Percentiles rank a stretch among this genome's conserved stretches.
Evolutionary conservation across 352 stramenopile genomes (phyloP).

Genomic region (Globisporangium alternatum): DNA sequence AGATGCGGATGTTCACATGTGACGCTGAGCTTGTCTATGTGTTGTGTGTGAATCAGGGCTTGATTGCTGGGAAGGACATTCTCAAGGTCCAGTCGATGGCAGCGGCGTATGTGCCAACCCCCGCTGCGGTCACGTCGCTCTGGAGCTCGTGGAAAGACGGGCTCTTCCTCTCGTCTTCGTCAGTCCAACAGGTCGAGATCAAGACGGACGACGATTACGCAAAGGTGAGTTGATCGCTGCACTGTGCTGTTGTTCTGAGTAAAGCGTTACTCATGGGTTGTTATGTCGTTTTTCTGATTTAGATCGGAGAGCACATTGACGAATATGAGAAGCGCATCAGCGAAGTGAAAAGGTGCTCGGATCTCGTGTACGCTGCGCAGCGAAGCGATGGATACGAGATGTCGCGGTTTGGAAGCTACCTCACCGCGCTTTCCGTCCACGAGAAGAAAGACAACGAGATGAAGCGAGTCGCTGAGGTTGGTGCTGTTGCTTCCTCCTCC

Average conservation of each 20-base stretch:
- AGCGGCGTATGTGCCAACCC: constrained; percentile 73
- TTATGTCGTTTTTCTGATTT: constrained; percentile 3
- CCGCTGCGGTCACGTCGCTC: constrained; percentile 67
- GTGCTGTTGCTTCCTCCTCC: neutral
- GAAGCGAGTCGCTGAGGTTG: constrained; percentile 66
- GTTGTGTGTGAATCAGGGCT: constrained; percentile 32
- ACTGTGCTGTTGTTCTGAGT: too few species aligned
- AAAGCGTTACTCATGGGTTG: neutral
- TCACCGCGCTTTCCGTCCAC: constrained; percentile 69
- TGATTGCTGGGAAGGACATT: constrained; percentile 81
- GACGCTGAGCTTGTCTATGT: neutral
- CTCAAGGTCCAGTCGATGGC: constrained; percentile 74
- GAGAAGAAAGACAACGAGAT: constrained; percentile 77
- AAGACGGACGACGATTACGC: constrained; percentile 86
- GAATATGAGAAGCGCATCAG: constrained; percentile 83
- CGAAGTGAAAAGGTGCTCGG: constrained; percentile 79
- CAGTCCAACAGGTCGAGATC: constrained; percentile 84
- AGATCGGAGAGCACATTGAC: constrained; percentile 86
- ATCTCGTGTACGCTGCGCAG: constrained; percentile 78
- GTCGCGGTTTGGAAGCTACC: constrained; percentile 82
- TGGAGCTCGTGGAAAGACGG: constrained; percentile 85
- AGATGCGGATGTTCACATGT: too few species aligned
- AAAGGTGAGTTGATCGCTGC: constrained; percentile 31
- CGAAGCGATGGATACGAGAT: constrained; percentile 83
- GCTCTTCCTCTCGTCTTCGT: constrained; percentile 64